Base-by-base conservation (phyloP, 2,329 filamentous ascomycete genomes). In the Phialophora tarda region DNA sequence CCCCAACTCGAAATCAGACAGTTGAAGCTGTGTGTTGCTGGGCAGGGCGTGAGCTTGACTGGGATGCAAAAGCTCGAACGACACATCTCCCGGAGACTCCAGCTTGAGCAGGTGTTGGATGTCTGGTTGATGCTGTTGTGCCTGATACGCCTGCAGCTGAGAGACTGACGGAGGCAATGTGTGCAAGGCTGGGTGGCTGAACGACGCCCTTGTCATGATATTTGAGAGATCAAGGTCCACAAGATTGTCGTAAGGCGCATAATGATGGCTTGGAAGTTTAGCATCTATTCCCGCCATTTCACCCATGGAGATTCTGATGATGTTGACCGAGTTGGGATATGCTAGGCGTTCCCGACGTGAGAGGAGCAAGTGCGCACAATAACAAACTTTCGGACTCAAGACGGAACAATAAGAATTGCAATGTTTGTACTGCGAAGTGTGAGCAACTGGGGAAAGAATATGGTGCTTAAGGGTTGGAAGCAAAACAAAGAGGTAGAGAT, bases 1-100 rank as follows among this genome's bases (percentile, higher is more conserved):
- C 4, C 48, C 60, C 28, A 68, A 14, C 44, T 66, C 60, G 30
- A 68, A 30, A 34, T 66, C 63, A 12, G 63, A 68, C 17, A 68
- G 56, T 14, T 65, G 66, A n/a, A 66, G 60, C 50, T 64, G 59
- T 7, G 63, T 56, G n/a, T 44, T 58, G 26, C 44, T 6, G 7
- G 32, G 50, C 50, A 58, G 51, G 44, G 48, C n/a, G 23, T 63
- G 59, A 17, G 59, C 24, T 12, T 44, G 47, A 24, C n/a, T 21
- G 14, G 12, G 14, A 32, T 41, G 34, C 28, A 34, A n/a, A 17
- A 32, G 17, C 3, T 57, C 60, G 17, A 51, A 63, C 6, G 55
- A 23, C n/a, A 50, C 51, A 17, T 63, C 62, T 17, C 47, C 51
- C 30, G 54, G n/a, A n/a, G 28, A 32, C 41, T 69, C 66, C 11